phyloP scores from a whole-genome alignment of 2,329 filamentous ascomycete species.

The Diaporthe vaccinii region DNA sequence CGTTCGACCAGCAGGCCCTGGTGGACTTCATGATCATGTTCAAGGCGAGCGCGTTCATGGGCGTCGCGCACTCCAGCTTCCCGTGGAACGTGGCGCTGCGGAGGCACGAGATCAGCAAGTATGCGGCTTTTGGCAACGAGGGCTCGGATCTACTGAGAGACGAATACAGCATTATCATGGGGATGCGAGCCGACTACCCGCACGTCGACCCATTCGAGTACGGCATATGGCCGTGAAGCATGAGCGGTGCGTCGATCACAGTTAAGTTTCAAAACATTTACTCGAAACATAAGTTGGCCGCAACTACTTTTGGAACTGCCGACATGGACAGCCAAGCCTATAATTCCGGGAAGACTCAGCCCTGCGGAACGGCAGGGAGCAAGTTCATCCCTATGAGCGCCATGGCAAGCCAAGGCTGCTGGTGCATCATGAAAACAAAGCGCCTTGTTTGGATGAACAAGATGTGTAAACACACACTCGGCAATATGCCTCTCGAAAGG shows the following conservation, averaged over 20 bases:
- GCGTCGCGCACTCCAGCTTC: constrained; percentile 51
- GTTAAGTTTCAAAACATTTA: neutral
- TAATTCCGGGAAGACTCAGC: neutral
- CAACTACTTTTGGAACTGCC: neutral
- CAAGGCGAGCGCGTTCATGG: constrained; percentile 51
- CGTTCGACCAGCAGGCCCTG: constrained; percentile 52
- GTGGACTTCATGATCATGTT: constrained; percentile 52
- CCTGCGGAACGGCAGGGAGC: too few relatives aligned
- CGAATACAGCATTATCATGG: constrained; percentile 51
- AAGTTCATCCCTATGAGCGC: neutral
- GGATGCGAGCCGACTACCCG: constrained; percentile 48
- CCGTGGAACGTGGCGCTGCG: constrained; percentile 51
- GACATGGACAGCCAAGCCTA: neutral
- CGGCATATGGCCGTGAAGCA: constrained; percentile 48
- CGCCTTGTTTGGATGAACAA: neutral
- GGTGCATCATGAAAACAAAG: neutral
- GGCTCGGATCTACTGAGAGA: constrained; percentile 50
- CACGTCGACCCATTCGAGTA: constrained; percentile 49
- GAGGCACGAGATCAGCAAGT: constrained; percentile 50
- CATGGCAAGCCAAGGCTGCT: neutral
- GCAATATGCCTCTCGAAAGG: too few relatives aligned
- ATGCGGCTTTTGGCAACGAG: constrained; percentile 46
- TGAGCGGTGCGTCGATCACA: neutral
- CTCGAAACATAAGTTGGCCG: neutral
- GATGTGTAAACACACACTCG: neutral